A percentile compares a stretch with the other conserved stretches of the same genome.
phyloP scores from a whole-genome alignment of 495 filamentous ascomycete genomes.

The Gamarada debralockiae region DNA sequence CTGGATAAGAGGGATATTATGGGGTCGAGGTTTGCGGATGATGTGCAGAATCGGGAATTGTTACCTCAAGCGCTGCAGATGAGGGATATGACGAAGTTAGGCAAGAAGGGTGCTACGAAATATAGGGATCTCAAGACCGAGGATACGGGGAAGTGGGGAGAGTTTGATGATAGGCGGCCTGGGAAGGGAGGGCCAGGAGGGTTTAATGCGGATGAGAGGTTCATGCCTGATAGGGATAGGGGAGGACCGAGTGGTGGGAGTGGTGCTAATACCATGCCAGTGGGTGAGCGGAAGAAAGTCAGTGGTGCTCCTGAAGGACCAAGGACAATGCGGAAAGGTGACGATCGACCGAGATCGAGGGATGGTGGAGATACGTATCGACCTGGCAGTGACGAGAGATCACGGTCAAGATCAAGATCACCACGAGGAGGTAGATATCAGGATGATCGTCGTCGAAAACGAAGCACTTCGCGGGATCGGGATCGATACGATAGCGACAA shows the following conservation, averaged over 20 bases:
- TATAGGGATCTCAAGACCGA: slow-evolving; percentile 87
- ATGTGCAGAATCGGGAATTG: slow-evolving; percentile 71
- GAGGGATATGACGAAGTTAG: slow-evolving; percentile 88
- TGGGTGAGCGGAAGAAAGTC: slow-evolving; percentile 50
- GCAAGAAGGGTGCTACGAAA: slow-evolving; percentile 85
- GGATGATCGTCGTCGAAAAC: slow-evolving; percentile 54
- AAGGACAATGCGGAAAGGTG: slow-evolving; percentile 27
- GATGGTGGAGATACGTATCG: slow-evolving; percentile 26
- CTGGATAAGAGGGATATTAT: slow-evolving; percentile 76
- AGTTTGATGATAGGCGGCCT: slow-evolving; percentile 51
- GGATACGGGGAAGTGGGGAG: slow-evolving; percentile 86
- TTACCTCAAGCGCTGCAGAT: slow-evolving; percentile 93
- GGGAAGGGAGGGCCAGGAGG: slow-evolving; percentile 39
- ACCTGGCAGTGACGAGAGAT: slow-evolving; percentile 15
- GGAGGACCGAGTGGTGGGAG: slow-evolving; percentile 37
- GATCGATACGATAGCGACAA: slow-evolving; percentile 61
- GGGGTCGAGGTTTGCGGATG: slow-evolving; percentile 74
- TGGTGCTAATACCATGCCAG: slow-evolving; percentile 57
- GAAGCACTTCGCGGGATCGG: slow-evolving; percentile 58
- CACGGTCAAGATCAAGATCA: slow-evolving; percentile 37
- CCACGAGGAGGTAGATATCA: slow-evolving; percentile 43
- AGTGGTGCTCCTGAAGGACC: slow-evolving; percentile 34
- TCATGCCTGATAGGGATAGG: slow-evolving; percentile 58
- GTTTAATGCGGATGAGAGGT: slow-evolving; percentile 61
- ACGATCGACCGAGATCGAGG: slow-evolving; percentile 25